A percentile compares a stretch with the other conserved stretches of the same genome.
Evolutionary conservation across 345 rosid genomes (phyloP).

Genomic region (Barbarea vulgaris): DNA sequence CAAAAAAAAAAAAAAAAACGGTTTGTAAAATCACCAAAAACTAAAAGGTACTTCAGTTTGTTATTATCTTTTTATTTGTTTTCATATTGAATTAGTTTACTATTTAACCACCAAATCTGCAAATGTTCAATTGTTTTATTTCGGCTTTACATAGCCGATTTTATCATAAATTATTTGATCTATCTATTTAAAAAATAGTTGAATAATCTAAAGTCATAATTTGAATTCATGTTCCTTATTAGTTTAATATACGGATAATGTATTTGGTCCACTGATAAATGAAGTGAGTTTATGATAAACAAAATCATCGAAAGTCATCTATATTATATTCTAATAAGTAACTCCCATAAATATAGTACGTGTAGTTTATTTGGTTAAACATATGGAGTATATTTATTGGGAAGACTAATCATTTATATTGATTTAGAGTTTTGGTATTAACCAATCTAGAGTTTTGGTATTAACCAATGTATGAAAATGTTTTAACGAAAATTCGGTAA

Average conservation of each 20-base stretch:
- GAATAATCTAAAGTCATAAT: not conserved
- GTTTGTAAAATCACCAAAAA: not conserved
- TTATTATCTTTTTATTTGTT: not conserved
- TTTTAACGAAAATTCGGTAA: not conserved
- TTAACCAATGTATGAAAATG: not conserved
- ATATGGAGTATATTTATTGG: not conserved
- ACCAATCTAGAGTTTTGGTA: not conserved
- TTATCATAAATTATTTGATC: too few species aligned
- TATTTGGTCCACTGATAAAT: not conserved
- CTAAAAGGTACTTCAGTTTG: not conserved
- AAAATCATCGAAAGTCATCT: not conserved
- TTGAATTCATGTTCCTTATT: not conserved
- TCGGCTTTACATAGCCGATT: too few species aligned
- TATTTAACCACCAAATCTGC: not conserved
- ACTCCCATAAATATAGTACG: not conserved
- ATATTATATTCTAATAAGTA: not conserved
- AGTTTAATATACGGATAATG: not conserved
- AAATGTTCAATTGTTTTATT: not conserved
- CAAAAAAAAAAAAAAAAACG: not conserved
- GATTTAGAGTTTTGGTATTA: too few species aligned
- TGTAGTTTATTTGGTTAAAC: not conserved
- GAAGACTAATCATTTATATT: not conserved
- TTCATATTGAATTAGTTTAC: not conserved
- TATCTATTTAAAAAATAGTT: too few species aligned
- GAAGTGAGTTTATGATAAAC: not conserved